phyloP scores from a whole-genome alignment of 768 basidiomycete genomes.

The Filobasidium wieringae region DNA sequence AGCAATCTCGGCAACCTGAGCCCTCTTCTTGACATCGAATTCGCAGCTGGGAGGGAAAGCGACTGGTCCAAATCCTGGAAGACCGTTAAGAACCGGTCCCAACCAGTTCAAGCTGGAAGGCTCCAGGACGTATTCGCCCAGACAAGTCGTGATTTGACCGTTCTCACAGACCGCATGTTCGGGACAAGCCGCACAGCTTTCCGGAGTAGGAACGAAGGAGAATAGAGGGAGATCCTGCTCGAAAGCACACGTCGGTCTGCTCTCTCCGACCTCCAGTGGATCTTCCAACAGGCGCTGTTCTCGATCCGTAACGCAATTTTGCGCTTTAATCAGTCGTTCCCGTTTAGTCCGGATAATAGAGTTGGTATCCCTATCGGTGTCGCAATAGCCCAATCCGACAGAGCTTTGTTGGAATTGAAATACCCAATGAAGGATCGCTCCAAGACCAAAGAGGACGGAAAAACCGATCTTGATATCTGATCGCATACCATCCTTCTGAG shows the following conservation, averaged over 20 bases:
- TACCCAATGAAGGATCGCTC: not conserved
- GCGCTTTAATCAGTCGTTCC: slow-evolving; percentile 11
- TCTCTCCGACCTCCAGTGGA: not conserved
- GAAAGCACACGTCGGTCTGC: not conserved
- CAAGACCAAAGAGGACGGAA: not conserved
- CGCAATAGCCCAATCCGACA: slow-evolving; percentile 38
- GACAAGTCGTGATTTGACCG: slow-evolving; percentile 34
- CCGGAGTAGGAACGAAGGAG: slow-evolving; percentile 28
- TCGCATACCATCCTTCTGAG: too few species aligned
- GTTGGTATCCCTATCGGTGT: slow-evolving; percentile 31
- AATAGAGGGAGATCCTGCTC: slow-evolving; percentile 26
- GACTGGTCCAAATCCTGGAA: slow-evolving; percentile 29
- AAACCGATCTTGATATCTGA: not conserved
- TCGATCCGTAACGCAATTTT: slow-evolving; percentile 27
- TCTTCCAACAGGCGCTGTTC: not conserved
- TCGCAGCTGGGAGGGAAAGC: slow-evolving; percentile 37
- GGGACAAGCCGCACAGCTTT: slow-evolving; percentile 39
- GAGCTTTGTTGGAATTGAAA: slow-evolving; percentile 2
- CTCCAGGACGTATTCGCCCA: slow-evolving; percentile 35
- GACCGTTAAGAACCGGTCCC: slow-evolving; percentile 21
- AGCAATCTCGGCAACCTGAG: slow-evolving; percentile 35
- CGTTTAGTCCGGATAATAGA: slow-evolving; percentile 18
- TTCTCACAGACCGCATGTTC: slow-evolving; percentile 36
- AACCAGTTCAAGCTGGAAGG: slow-evolving; percentile 18
- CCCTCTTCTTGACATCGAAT: slow-evolving; percentile 39